Evolutionary conservation across 2,329 filamentous ascomycete species (phyloP).

Genomic region (Ophiocordyceps camponoti-leonardi): DNA sequence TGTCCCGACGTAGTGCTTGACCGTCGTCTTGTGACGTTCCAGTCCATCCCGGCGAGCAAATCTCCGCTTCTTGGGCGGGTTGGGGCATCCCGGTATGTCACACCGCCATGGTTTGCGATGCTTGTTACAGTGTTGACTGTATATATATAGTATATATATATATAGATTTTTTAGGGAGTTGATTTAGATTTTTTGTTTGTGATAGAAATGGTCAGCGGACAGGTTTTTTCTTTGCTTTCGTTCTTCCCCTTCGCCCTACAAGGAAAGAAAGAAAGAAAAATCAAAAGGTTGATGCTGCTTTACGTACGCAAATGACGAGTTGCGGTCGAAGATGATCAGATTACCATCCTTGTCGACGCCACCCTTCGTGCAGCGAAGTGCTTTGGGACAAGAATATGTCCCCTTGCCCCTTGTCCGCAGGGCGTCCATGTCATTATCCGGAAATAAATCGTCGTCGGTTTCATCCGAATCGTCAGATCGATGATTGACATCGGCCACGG

Average conservation of each 20-base stretch:
- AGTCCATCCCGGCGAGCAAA: constrained; percentile 24
- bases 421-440: constrained; percentile 19
- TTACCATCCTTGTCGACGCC: constrained; percentile 21
- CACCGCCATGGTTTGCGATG: constrained; percentile 24
- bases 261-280: no score
- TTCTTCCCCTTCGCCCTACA: no score
- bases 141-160: no score
- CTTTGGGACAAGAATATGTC: constrained; percentile 18
- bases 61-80: constrained; percentile 21
- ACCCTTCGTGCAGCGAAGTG: constrained; percentile 19
- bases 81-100: constrained; percentile 20
- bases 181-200: no score
- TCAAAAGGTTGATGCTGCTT: no score
- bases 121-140: constrained; percentile 25
- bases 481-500: constrained; percentile 3
- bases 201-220: no score
- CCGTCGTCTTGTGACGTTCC: constrained; percentile 21
- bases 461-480: constrained; percentile 13
- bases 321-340: constrained; percentile 21
- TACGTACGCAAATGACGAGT: constrained; percentile 22
- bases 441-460: constrained; percentile 18
- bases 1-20: constrained; percentile 17
- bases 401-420: constrained; percentile 22
- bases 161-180: no score
- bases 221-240: no score